Evolutionary conservation across 2,329 filamentous ascomycete genomes (phyloP).

Genomic region (Ophiostoma quercus): DNA sequence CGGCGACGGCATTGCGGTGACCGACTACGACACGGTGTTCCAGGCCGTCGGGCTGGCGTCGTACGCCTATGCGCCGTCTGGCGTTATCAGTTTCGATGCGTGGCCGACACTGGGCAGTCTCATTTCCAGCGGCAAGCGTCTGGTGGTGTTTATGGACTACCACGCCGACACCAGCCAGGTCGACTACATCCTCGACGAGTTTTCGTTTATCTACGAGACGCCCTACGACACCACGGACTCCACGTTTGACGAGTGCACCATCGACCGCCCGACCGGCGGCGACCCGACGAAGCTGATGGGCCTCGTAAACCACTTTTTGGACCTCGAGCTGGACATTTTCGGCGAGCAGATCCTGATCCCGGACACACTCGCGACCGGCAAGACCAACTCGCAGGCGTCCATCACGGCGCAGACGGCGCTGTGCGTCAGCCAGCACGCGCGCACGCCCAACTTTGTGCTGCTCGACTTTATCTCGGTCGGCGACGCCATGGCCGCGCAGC

Average conservation of each 20-base stretch:
- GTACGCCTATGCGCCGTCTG: conserved; percentile 51
- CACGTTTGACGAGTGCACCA: conserved; percentile 58
- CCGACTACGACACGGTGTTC: conserved; percentile 52
- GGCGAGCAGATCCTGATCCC: conserved; percentile 31
- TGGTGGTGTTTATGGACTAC: conserved; percentile 71
- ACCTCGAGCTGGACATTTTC: conserved; percentile 38
- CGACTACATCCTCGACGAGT: conserved; percentile 61
- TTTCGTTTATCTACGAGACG: conserved; percentile 63
- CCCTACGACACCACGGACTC: conserved; percentile 58
- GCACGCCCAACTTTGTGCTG: conserved; percentile 36
- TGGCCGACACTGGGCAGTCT: conserved; percentile 67
- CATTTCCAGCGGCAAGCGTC: conserved; percentile 56
- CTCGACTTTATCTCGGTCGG: conserved; percentile 27
- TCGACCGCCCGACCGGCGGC: conserved; percentile 54
- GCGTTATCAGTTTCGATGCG: conserved; percentile 40
- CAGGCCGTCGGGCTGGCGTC: conserved; percentile 49
- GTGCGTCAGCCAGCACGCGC: conserved; percentile 33
- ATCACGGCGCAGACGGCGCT: conserved; percentile 39
- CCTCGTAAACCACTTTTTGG: conserved; percentile 60
- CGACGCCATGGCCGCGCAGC: conserved; percentile 24
- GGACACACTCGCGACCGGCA: conserved; percentile 33
- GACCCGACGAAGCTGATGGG: conserved; percentile 41
- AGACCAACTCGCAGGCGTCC: conserved; percentile 46
- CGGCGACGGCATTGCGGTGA: conserved; percentile 51
- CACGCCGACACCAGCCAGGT: conserved; percentile 44